These are phyloP conservation scores for Scutellaria galericulata DNA, from an alignment of 257 asterid species.

Conservation along the genomic window DNA sequence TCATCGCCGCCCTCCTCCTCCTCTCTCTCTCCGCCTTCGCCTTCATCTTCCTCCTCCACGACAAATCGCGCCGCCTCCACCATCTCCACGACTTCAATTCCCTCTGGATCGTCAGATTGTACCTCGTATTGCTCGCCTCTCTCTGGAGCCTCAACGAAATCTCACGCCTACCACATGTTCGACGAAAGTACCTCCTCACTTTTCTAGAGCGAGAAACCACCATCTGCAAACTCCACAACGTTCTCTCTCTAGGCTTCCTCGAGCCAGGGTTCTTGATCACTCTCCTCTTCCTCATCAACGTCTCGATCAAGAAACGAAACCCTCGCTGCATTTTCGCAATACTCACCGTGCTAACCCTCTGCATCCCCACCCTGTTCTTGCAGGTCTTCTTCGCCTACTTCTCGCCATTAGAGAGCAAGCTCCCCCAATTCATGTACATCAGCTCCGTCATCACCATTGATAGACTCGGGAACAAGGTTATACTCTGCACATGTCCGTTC, in stretches of 20 bases:
- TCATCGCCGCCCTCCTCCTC: constrained; percentile 47
- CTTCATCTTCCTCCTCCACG: constrained; percentile 52
- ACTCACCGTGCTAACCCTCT: constrained; percentile 34
- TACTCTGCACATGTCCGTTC: constrained; percentile 72
- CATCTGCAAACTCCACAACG: constrained; percentile 66
- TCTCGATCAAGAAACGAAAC: constrained; percentile 53
- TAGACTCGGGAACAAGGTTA: constrained; percentile 40
- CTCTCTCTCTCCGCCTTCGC: constrained; percentile 51
- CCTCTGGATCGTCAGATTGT: constrained; percentile 62
- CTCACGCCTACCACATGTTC: constrained; percentile 51
- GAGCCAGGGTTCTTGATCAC: constrained; percentile 75
- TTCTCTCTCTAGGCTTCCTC: constrained; percentile 68
- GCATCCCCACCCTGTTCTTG: constrained; percentile 48
- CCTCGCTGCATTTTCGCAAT: constrained; percentile 48
- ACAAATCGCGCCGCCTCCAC: constrained; percentile 48
- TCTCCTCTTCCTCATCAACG: constrained; percentile 58
- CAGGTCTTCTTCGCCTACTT: constrained; percentile 52
- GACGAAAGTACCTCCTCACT: constrained; percentile 41
- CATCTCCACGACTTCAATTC: constrained; percentile 62
- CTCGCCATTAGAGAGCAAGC: constrained; percentile 45
- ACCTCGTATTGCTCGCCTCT: constrained; percentile 53
- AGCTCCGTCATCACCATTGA: constrained; percentile 45
- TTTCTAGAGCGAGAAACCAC: constrained; percentile 48
- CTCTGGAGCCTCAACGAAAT: constrained; percentile 61
- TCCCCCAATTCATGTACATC: constrained; percentile 55